Conservation (phyloP, 306 rosid species). For the Vachellia pachyceras region DNA sequence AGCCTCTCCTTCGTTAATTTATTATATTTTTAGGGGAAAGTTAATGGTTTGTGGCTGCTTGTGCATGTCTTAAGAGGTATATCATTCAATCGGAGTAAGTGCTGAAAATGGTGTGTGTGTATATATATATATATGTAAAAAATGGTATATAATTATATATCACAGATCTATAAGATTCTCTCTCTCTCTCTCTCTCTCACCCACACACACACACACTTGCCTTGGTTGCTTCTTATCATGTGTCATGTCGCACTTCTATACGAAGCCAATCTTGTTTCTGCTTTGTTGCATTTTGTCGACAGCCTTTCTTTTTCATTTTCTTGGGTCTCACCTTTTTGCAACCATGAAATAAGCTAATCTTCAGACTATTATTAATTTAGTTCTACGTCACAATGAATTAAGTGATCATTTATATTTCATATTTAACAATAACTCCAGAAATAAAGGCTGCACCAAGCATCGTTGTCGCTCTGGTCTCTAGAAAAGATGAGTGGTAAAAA, state of each 20-base stretch:
- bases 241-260: conserved; percentile 20
- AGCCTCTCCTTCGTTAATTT: too few relatives aligned
- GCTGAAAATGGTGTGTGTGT: not conserved
- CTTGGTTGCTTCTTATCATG: conserved; percentile 23
- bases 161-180: conserved; percentile 10
- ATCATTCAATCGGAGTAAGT: conserved; percentile 26
- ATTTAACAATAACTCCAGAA: too few relatives aligned
- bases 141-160: not conserved
- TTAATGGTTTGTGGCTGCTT: not conserved
- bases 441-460: too few relatives aligned
- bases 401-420: too few relatives aligned
- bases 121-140: too few relatives aligned
- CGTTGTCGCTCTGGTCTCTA: too few relatives aligned
- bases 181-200: too few relatives aligned
- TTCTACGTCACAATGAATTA: not conserved
- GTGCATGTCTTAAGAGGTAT: conserved; percentile 29
- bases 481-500: too few relatives aligned
- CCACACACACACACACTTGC: not conserved
- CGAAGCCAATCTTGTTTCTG: conserved; percentile 32
- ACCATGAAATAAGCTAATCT: not conserved
- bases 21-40: too few relatives aligned
- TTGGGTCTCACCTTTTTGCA: conserved; percentile 25
- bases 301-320: conserved; percentile 12
- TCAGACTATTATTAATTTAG: not conserved
- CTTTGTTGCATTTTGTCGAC: conserved; percentile 40